Conservation (phyloP, 2,329 filamentous ascomycete genomes). For the Macrophomina tecta region DNA sequence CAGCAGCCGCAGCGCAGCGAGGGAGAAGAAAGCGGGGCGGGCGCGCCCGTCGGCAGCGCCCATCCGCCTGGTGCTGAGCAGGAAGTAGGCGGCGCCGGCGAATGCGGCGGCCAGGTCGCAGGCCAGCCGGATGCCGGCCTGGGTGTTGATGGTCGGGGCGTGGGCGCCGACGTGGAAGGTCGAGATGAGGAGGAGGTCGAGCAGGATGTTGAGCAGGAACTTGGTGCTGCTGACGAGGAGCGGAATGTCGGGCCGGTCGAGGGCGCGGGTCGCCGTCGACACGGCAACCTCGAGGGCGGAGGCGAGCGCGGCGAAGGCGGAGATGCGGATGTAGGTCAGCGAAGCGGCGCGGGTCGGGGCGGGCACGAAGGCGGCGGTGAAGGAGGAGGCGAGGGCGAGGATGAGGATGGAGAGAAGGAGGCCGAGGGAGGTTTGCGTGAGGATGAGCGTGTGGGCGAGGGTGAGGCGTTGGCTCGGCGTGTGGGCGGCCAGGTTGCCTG, state of each 20-base stretch:
- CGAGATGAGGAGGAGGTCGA: slow-evolving; percentile 71
- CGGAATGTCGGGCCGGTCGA: slow-evolving; percentile 73
- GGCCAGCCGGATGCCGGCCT: slow-evolving; percentile 67
- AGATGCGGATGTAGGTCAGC: slow-evolving; percentile 69
- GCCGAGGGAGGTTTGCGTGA: slow-evolving; percentile 62
- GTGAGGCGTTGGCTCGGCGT: slow-evolving; percentile 58
- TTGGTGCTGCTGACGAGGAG: slow-evolving; percentile 69
- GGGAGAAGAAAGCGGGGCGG: slow-evolving; percentile 31
- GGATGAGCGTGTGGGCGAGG: slow-evolving; percentile 65
- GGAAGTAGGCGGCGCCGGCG: slow-evolving; percentile 46
- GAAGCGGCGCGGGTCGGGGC: slow-evolving; percentile 61
- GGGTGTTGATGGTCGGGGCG: slow-evolving; percentile 66
- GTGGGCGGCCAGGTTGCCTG: slow-evolving; percentile 61
- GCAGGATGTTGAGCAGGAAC: slow-evolving; percentile 69
- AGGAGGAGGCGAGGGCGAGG: slow-evolving; percentile 59
- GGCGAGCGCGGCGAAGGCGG: slow-evolving; percentile 66
- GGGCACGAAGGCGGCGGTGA: slow-evolving; percentile 69
- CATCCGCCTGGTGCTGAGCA: neutral
- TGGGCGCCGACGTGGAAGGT: slow-evolving; percentile 64
- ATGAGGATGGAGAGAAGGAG: slow-evolving; percentile 67
- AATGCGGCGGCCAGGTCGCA: slow-evolving; percentile 65
- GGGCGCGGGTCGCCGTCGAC: slow-evolving; percentile 64
- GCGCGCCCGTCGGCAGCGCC: neutral
- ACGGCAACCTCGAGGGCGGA: slow-evolving; percentile 69
- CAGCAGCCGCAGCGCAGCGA: slow-evolving; percentile 58